Percentiles rank a stretch among this genome's conserved stretches.
phyloP scores from a whole-genome alignment of 257 asterid genomes.

The Mitragyna speciosa region DNA sequence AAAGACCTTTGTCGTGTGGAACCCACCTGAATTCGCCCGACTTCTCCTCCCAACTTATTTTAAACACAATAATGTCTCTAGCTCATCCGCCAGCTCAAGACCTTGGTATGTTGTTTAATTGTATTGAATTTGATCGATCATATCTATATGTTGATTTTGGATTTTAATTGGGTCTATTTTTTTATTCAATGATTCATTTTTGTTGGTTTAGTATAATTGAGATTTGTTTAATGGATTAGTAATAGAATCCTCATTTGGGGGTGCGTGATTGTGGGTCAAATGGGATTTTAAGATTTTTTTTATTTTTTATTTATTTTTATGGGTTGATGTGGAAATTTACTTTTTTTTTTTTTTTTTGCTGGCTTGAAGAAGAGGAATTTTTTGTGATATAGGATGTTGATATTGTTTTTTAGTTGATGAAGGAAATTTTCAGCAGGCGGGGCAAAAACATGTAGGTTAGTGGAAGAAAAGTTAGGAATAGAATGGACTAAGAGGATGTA shows the following conservation, averaged over 20 bases:
- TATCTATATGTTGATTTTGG: not conserved
- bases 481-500: not conserved
- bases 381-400: too few species aligned
- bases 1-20: slow-evolving; percentile 85
- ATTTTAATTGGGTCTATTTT: not conserved
- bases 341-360: too few species aligned
- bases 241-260: not conserved
- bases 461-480: not conserved
- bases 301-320: not conserved
- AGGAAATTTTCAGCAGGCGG: too few species aligned
- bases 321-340: not conserved
- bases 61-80: slow-evolving; percentile 86
- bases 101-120: slow-evolving; percentile 50
- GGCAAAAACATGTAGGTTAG: not conserved
- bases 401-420: too few species aligned
- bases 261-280: not conserved
- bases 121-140: not conserved
- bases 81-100: slow-evolving; percentile 95
- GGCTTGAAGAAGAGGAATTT: too few species aligned
- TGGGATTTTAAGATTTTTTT: not conserved
- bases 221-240: not conserved
- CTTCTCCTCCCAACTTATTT: slow-evolving; percentile 78
- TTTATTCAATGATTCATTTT: not conserved
- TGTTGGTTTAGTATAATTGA: not conserved
- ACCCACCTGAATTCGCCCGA: slow-evolving; percentile 86